Conservation (phyloP, 2,329 filamentous ascomycete genomes). For the Fusarium avenaceum region DNA sequence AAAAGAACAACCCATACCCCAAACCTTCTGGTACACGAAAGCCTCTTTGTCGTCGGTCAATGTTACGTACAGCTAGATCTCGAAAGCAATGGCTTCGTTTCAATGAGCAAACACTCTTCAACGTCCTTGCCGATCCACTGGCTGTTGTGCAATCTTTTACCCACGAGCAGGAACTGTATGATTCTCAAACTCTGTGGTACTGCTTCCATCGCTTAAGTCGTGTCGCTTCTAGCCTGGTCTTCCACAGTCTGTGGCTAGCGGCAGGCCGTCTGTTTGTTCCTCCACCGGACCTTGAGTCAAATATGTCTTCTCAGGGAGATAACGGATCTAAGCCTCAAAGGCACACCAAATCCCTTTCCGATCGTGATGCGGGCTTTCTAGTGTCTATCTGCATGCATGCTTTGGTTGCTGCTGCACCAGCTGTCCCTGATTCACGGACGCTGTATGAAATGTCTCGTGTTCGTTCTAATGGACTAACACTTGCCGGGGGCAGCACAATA, state of each 20-base stretch:
- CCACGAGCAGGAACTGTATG: conserved; percentile 64
- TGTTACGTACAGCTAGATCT: conserved; percentile 20
- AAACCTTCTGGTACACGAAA: conserved; percentile 27
- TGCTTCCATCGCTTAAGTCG: conserved; percentile 72
- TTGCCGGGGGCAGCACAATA: conserved; percentile 61
- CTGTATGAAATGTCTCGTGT: conserved; percentile 73
- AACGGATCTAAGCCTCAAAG: conserved; percentile 54
- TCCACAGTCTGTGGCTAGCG: conserved; percentile 75
- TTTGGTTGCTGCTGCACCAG: conserved; percentile 69
- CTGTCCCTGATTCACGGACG: conserved; percentile 61
- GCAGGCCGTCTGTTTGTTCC: conserved; percentile 70
- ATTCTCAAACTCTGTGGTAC: conserved; percentile 74
- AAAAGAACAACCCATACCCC: conserved; percentile 17
- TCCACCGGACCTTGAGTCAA: conserved; percentile 60
- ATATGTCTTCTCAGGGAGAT: conserved; percentile 49
- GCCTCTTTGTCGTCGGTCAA: conserved; percentile 27
- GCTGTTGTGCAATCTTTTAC: conserved; percentile 70
- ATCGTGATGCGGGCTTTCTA: conserved; percentile 65
- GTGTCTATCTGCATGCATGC: conserved; percentile 74
- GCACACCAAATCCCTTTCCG: conserved; percentile 56
- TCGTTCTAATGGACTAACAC: conserved; percentile 66
- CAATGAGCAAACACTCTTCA: conserved; percentile 74
- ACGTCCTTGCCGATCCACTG: conserved; percentile 70
- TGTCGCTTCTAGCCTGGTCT: conserved; percentile 69
- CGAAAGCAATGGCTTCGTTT: conserved; percentile 70